These are phyloP conservation scores for Candida anutae DNA, from an alignment of 1,139 yeast genomes.

Conservation along the genomic window DNA sequence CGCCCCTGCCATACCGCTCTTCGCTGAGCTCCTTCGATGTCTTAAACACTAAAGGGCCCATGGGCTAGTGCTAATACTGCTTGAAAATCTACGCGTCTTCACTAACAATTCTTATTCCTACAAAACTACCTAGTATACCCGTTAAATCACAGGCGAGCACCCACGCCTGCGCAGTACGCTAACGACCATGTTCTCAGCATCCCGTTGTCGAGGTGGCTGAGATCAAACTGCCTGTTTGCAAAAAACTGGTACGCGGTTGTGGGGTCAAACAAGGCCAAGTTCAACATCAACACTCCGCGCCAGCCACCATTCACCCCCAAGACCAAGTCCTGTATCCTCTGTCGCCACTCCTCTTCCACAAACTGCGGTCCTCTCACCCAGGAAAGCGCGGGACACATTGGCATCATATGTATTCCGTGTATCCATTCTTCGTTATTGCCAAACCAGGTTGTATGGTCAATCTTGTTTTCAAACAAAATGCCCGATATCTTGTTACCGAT, in stretches of 20 bases:
- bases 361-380: slow-evolving; percentile 61
- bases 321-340: slow-evolving; percentile 41
- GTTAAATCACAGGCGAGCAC: no score
- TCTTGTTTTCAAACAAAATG: slow-evolving; percentile 75
- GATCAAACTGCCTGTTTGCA: slow-evolving; percentile 39
- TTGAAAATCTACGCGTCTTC: no score
- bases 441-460: slow-evolving; percentile 87
- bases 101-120: no score
- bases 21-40: no score
- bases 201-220: slow-evolving; percentile 70
- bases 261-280: slow-evolving; percentile 74
- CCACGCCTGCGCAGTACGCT: slow-evolving; percentile 41
- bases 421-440: slow-evolving; percentile 70
- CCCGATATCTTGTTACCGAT: slow-evolving; percentile 67
- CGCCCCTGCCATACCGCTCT: no score
- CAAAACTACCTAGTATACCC: no score
- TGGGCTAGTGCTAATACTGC: no score
- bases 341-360: slow-evolving; percentile 75
- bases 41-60: no score
- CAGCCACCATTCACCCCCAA: slow-evolving; percentile 58
- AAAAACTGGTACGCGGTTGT: slow-evolving; percentile 60
- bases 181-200: slow-evolving; percentile 88
- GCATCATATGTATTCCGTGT: slow-evolving; percentile 94
- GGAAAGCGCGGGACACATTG: slow-evolving; percentile 80
- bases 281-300: slow-evolving; percentile 77